Base-by-base conservation (phyloP, 108 stramenopile genomes). In the Nannochloropsis gaditana region DNA sequence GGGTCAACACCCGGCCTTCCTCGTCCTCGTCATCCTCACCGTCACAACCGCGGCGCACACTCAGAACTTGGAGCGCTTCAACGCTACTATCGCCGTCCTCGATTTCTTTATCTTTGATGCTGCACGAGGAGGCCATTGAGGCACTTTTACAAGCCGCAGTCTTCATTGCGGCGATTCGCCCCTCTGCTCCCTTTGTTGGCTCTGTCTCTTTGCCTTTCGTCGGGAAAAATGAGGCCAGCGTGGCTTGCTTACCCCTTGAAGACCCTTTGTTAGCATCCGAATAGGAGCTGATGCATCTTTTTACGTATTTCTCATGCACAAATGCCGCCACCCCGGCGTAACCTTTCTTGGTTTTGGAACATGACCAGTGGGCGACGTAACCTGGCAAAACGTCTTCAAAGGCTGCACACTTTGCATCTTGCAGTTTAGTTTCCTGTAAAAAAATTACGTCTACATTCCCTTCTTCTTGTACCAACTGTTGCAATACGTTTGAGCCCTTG, bases 281-380 rank as follows among this genome's bases (percentile, higher is more conserved):
- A 73, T n/a, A 15, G 59, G 19, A 15, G 3, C 8, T n/a, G n/a
- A 2, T 8, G n/a, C 8, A 0, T 73, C 59, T n/a, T 15, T n/a
- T 15, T n/a, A 73, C 59, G 80, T 45, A 15, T 41, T 44, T 44
- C 41, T 88, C 85, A 11, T 84, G 21, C 59, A 90, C 89, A 88
- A 97, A 97, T 43, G 96, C 94, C 43, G 95, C 96, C 2, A 95
- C 95, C 41, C 98, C 98, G 31, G 96, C 93, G 91, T 99, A 99
- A 19, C 98, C 98, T 85, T 97, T 98, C 92, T 96, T 98, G 73
- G 87, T 94, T 8, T 92, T 94, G 11, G 93, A 94, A 86, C 94
- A 97, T 84, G 90, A 93, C 87, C 91, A 99, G 88, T 95, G 90
- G 44, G 92, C 91, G 21, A 94, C 92, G 89, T 96, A 99, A 9